These are phyloP conservation scores for Chaetomiaceae sp. DNA, from an alignment of 2,329 filamentous ascomycete genomes.

Conservation along the genomic window DNA sequence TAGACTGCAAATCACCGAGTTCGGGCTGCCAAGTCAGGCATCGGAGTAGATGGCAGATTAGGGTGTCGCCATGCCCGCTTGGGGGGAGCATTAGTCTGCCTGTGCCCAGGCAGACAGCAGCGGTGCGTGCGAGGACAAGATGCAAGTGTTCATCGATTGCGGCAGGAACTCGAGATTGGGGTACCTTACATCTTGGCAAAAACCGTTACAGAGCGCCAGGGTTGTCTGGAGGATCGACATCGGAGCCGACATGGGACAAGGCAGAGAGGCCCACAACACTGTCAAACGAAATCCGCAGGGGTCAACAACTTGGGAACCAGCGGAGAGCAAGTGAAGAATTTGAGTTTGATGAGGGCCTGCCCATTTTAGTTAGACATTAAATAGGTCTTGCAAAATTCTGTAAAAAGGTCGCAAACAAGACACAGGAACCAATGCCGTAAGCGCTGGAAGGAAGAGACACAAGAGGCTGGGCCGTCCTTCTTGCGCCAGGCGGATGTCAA, in stretches of 20 bases:
- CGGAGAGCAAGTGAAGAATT: neutral
- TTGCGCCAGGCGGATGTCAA: neutral
- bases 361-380: slow-evolving; percentile 15
- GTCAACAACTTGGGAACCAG: neutral
- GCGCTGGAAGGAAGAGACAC: neutral
- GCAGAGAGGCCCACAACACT: neutral
- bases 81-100: neutral
- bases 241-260: slow-evolving; percentile 1
- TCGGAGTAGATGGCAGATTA: too few relatives aligned
- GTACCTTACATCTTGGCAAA: slow-evolving; percentile 8
- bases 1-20: slow-evolving; percentile 9
- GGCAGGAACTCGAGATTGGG: neutral
- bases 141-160: neutral
- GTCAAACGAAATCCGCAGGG: neutral
- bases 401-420: neutral
- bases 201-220: slow-evolving; percentile 2
- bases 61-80: neutral
- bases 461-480: neutral
- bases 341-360: neutral
- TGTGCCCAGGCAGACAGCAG: neutral
- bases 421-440: neutral
- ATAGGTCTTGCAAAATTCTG: neutral
- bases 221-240: slow-evolving; percentile 2
- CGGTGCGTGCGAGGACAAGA: neutral
- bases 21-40: neutral